Base-by-base conservation (phyloP, 352 stramenopile genomes). In the Blastocystis hominis region DNA sequence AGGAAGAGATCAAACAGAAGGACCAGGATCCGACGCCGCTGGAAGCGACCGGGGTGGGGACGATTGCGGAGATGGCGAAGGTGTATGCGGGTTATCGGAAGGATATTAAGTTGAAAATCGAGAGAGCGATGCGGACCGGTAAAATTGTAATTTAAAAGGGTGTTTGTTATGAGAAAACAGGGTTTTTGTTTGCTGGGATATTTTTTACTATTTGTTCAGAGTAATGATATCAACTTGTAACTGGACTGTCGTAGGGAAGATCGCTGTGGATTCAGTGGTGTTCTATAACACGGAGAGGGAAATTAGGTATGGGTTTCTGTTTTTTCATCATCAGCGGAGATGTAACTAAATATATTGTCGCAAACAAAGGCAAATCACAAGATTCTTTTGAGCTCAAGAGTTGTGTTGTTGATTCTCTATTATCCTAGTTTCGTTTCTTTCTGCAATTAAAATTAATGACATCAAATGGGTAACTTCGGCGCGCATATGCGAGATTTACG, bases 401-500 rank as follows among this genome's bases (percentile, higher is more conserved):
- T 68, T 10, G 30, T 10, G 9, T 6, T 34, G 20, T 68, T 13
- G 10, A n/a, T n/a, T 59, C 36, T 61, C n/a, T 77, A 30, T 56
- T 34, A 55, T n/a, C n/a, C 40, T 77, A 77, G 66, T 77, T 77
- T 9, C 44, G 0, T 46, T 77, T 2, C 5, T 56, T 5, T 38
- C 44, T 30, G 66, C 66, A 20, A 40, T 17, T 24, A 46, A 56
- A 77, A 6, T 77, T n/a, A 7, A 40, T 38, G 46, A 20, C 38
- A 77, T 77, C 7, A 30, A 64, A 47, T 80, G 70, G 70, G 63
- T 80, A 30, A 47, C 17, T 42, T 80, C 70, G 0, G 70, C 70
- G 9, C 46, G 70, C 4, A 80, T 80, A 36, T 80, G 70, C 30
- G 70, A 80, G 55, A 47, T 80, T 30, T 80, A 80, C 36, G 50